Percentiles rank a stretch among this genome's conserved stretches.
phyloP scores from a whole-genome alignment of 2,329 filamentous ascomycete genomes.

The Penicillium sp. region DNA sequence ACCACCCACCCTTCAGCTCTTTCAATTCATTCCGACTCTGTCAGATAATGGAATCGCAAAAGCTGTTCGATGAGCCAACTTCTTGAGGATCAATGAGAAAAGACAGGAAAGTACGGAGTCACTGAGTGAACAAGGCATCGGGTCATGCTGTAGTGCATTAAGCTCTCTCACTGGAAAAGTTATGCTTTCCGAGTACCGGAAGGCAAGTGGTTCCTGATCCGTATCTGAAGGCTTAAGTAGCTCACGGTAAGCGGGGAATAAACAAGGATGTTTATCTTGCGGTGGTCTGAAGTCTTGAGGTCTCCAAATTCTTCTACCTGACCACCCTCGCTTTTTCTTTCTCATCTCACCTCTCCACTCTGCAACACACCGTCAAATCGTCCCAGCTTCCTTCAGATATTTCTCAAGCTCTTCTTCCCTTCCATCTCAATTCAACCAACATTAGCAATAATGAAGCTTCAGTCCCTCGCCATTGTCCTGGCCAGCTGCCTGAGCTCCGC shows the following conservation, averaged over 20 bases:
- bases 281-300: background rate
- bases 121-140: background rate
- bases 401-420: background rate
- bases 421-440: constrained; percentile 6
- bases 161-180: background rate
- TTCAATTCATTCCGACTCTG: background rate
- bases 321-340: background rate
- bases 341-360: background rate
- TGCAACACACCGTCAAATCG: background rate
- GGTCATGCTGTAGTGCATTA: background rate
- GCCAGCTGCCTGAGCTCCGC: constrained; percentile 56
- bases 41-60: background rate
- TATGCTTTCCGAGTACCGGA: background rate
- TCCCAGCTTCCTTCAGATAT: background rate
- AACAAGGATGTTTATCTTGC: constrained; percentile 1
- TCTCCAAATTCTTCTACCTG: background rate
- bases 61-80: background rate
- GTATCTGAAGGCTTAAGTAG: background rate
- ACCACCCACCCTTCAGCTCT: background rate
- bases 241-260: background rate
- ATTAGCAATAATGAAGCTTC: constrained; percentile 54
- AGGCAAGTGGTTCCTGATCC: background rate
- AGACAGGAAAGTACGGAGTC: background rate
- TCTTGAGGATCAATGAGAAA: background rate
- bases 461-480: constrained; percentile 57